Evolutionary conservation across 2,329 filamentous ascomycete species (phyloP).

Genomic region (Aspergillus vadensis): DNA sequence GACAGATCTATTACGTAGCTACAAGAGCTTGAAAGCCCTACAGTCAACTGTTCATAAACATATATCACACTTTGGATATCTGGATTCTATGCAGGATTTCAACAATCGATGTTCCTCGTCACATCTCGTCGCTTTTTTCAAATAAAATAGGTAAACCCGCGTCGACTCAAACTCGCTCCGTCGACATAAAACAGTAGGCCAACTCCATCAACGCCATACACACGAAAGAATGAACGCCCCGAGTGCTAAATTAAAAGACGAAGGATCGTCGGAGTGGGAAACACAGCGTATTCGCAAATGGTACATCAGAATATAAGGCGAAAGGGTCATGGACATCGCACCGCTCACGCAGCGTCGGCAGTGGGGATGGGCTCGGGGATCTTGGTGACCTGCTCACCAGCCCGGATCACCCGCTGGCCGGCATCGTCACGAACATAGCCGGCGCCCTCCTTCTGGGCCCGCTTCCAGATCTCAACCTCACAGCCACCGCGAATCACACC

Average conservation of each 20-base stretch:
- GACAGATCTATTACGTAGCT: background rate
- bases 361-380: conserved; percentile 76
- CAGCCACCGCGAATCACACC: conserved; percentile 84
- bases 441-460: conserved; percentile 75
- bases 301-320: conserved; percentile 11
- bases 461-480: conserved; percentile 93
- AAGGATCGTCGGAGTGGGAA: conserved; percentile 11
- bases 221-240: conserved; percentile 23
- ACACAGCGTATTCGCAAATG: conserved; percentile 12
- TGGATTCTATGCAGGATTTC: background rate
- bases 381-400: conserved; percentile 82
- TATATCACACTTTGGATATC: conserved; percentile 2
- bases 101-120: conserved; percentile 3
- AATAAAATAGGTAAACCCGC: background rate
- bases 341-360: conserved; percentile 70
- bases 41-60: background rate
- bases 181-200: background rate
- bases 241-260: conserved; percentile 25
- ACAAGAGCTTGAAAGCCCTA: background rate
- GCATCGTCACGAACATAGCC: conserved; percentile 77
- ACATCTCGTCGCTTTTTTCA: conserved; percentile 5
- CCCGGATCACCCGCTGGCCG: conserved; percentile 81
- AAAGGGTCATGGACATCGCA: conserved; percentile 3
- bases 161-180: conserved; percentile 7
- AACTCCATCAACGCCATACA: conserved; percentile 20